Evolutionary conservation across 352 stramenopile species (phyloP), one percentile per base, ranked within the genome.

Genomic region (Lagenidium sp.): DNA sequence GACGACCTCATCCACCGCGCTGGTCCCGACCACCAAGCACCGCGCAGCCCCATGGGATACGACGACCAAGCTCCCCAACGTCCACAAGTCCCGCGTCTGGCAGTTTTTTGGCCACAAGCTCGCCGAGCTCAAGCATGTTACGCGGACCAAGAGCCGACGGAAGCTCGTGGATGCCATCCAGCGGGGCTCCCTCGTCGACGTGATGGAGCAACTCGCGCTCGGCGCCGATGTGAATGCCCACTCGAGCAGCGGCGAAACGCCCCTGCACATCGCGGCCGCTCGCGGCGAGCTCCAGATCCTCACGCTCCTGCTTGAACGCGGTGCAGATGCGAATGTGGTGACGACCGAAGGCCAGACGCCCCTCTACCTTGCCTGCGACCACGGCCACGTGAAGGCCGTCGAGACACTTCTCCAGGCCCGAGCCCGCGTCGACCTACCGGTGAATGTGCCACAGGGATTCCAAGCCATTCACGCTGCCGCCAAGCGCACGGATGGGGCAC

Each of bases 51-150:
- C 28, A 32, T 32, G 28, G 28, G 28, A 32, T 8, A 8, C 8
- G 8, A 15, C 28, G 28, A 8, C 8, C 49, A 55, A 56, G 47
- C 40, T 47, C 15, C 36, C 46, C 18, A 51, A 60, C 24, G 47
- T 63, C 10, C 48, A 53, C 21, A 48, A 49, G 35, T 60, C 67
- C 24, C 71, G 73, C 32, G 67, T 85, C n/a, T 89, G 71, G 73
- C 47, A 77, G 51, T 89, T 81, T 45, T 54, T 89, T 4, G 77
- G 77, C 28, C 77, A 86, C 58, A 85, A 81, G 51, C 60, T 89
- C 25, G 71, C 76, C 16, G 58, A 68, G 24, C 77, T 89, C 50
- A 82, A 75, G 58, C 68, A 69, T 25, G 56, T 78, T 1, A 30
- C 45, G 26, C 49, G 50, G 16, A 30, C 35, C 49, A 83, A 83